Percentiles rank a stretch among this genome's conserved stretches.
Conservation (phyloP, 257 asterid species). For the Mentha longifolia region DNA sequence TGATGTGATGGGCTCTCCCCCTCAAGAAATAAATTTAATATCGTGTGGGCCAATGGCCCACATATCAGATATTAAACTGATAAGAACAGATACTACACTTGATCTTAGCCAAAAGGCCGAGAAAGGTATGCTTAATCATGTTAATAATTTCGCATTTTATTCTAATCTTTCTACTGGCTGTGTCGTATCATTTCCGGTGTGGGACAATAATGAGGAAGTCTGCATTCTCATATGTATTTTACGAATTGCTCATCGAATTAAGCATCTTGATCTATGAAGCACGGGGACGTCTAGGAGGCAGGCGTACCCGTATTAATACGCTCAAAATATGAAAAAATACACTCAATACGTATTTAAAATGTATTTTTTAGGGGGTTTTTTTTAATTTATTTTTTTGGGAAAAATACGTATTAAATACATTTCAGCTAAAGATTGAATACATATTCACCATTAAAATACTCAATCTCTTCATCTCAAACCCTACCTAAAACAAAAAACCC, state of each 20-base stretch:
- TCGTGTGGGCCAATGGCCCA: neutral
- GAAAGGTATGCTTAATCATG: neutral
- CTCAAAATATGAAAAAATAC: no score
- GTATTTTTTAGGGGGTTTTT: no score
- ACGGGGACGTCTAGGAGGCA: no score
- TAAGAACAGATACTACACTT: neutral
- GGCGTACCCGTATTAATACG: no score
- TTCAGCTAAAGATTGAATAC: no score
- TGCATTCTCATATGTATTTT: neutral
- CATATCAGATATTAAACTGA: slow-evolving; percentile 7
- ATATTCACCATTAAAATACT: no score
- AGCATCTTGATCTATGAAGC: neutral
- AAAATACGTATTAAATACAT: no score
- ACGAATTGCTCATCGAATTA: no score
- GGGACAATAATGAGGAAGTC: neutral
- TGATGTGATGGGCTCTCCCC: neutral
- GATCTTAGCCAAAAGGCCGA: slow-evolving; percentile 4
- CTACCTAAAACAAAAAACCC: no score
- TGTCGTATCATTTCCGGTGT: neutral
- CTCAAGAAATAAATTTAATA: neutral
- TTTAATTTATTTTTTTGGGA: no score
- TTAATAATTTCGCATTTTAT: neutral
- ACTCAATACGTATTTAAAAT: no score
- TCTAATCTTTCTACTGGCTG: neutral
- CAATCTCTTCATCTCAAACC: no score